Base-by-base conservation (phyloP, 148 eudicot species). In the Bassia scoparia region DNA sequence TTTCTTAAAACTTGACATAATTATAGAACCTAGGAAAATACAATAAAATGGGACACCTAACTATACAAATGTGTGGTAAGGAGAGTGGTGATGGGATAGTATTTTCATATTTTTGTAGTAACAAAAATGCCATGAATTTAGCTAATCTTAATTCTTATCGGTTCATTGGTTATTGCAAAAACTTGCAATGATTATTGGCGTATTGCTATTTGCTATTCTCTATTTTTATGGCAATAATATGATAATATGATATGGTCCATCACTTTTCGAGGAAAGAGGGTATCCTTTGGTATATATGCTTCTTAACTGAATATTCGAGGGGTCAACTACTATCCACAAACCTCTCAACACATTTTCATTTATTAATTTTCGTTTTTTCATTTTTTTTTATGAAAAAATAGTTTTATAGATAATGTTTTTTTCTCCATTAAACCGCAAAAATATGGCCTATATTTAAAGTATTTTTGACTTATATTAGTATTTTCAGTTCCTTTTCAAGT, bases 141-240 rank as follows among this genome's bases (percentile, higher is more conserved):
- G n/a, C n/a, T n/a, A n/a, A 61, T n/a, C 55, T 75, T 70, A 74
- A n/a, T n/a, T 74, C 78, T 79, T 63, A 74, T 79, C 78, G 59
- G 61, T 27, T 61, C 3, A 31, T 72, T 56, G 76, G 27, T 71
- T n/a, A n/a, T 37, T 41, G 46, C 46, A 41, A 41, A 41, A 41
- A 41, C 0, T 8, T 60, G 49, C 65, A 59, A 67, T 68, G 55
- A 67, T 64, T 24, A 67, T 64, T 24, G 4, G 60, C 2, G 23
- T 21, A 52, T 52, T 52, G 7, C 16, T 14, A 5, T 73, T 48
- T 26, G 58, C 31, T 41, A 52, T 54, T 69, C 61, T 13, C 65
- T 52, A 41, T 41, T 11, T 4, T 11, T 16, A 70, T n/a, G n/a
- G n/a, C n/a, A n/a, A n/a, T n/a, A n/a, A n/a, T n/a, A n/a, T n/a